Percentiles rank a stretch among this genome's conserved stretches.
These are phyloP conservation scores for Leishmania turanica DNA, from an alignment of 208 protist species.

Conservation along the genomic window DNA sequence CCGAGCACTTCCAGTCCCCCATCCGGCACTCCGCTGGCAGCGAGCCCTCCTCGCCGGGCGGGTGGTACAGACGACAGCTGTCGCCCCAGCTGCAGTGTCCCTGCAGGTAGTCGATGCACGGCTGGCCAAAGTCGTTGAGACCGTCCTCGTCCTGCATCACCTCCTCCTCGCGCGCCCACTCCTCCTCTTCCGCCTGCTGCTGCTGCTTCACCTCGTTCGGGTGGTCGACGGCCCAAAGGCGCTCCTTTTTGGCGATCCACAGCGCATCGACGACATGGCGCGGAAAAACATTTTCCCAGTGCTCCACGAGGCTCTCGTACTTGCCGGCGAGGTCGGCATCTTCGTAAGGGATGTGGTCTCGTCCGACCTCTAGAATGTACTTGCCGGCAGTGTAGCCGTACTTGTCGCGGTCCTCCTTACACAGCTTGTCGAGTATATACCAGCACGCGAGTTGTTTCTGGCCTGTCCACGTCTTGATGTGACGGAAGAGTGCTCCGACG, in stretches of 20 bases:
- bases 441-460: slow-evolving; percentile 88
- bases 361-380: slow-evolving; percentile 88
- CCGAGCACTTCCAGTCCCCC: slow-evolving; percentile 91
- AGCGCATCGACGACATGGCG: slow-evolving; percentile 85
- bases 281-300: slow-evolving; percentile 91
- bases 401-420: slow-evolving; percentile 87
- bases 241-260: slow-evolving; percentile 88
- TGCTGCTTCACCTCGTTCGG: slow-evolving; percentile 68
- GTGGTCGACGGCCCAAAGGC: slow-evolving; percentile 81
- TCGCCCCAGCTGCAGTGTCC: slow-evolving; percentile 85
- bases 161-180: slow-evolving; percentile 79
- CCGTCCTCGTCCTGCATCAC: slow-evolving; percentile 83
- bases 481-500: slow-evolving; percentile 84
- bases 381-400: slow-evolving; percentile 84
- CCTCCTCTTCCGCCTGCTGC: slow-evolving; percentile 73
- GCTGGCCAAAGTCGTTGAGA: slow-evolving; percentile 91
- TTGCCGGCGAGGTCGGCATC: slow-evolving; percentile 70
- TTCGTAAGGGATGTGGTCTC: slow-evolving; percentile 92
- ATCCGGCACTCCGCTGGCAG: slow-evolving; percentile 86
- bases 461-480: slow-evolving; percentile 89
- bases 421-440: slow-evolving; percentile 92
- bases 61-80: slow-evolving; percentile 80
- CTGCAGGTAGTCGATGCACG: slow-evolving; percentile 93
- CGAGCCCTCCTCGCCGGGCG: slow-evolving; percentile 85
- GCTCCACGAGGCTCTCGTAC: slow-evolving; percentile 91